A percentile compares a stretch with the other conserved stretches of the same genome.
These are phyloP conservation scores for Alternaria tenuissima DNA, from an alignment of 2,329 filamentous ascomycete species.

Conservation along the genomic window DNA sequence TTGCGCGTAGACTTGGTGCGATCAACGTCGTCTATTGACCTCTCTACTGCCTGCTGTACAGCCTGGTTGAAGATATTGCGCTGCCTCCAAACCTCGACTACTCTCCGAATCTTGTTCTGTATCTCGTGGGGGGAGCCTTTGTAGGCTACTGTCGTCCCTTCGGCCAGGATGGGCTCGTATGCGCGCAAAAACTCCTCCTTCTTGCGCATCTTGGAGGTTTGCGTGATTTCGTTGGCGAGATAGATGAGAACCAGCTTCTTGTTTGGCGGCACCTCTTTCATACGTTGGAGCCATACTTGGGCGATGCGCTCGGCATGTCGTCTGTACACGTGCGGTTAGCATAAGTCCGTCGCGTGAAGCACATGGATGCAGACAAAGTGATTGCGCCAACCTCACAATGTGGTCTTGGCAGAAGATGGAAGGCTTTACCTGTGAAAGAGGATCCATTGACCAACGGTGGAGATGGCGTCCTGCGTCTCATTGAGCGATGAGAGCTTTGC, in stretches of 20 bases:
- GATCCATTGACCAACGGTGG: conserved; percentile 97
- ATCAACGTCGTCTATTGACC: conserved; percentile 73
- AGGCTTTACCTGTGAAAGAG: conserved; percentile 89
- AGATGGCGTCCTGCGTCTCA: conserved; percentile 96
- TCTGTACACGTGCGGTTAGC: conserved; percentile 59
- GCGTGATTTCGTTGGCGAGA: conserved; percentile 95
- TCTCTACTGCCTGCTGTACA: conserved; percentile 82
- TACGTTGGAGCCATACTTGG: conserved; percentile 86
- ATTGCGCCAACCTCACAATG: conserved; percentile 8
- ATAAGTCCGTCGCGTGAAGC: neutral
- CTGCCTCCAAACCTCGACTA: conserved; percentile 94
- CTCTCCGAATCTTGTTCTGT: conserved; percentile 84
- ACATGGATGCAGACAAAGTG: conserved; percentile 3
- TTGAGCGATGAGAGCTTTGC: conserved; percentile 95
- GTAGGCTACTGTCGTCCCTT: conserved; percentile 89
- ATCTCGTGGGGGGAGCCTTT: conserved; percentile 84
- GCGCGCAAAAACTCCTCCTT: conserved; percentile 93
- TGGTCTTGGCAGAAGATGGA: conserved; percentile 7
- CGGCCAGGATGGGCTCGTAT: conserved; percentile 89
- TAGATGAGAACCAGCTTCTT: conserved; percentile 93
- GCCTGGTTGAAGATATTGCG: conserved; percentile 82
- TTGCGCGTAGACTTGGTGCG: conserved; percentile 64
- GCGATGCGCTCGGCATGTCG: conserved; percentile 92
- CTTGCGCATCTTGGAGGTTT: conserved; percentile 91
- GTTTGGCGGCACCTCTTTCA: conserved; percentile 85